Percentiles rank a stretch among this genome's conserved stretches.
Conservation (phyloP, 352 stramenopile genomes). For the Phytophthora melonis region DNA sequence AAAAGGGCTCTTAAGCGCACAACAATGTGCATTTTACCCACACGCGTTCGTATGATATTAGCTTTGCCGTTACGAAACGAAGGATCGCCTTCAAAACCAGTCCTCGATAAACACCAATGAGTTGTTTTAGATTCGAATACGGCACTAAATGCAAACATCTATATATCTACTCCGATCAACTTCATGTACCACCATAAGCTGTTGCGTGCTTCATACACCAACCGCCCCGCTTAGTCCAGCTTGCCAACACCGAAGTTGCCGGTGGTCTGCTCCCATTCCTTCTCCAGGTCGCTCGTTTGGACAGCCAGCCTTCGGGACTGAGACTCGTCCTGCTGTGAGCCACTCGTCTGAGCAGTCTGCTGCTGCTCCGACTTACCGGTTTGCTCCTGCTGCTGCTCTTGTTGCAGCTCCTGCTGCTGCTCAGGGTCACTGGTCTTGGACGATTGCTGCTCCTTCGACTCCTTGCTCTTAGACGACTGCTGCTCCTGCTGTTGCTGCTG, state of each 20-base stretch:
- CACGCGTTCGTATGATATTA: too few relatives aligned
- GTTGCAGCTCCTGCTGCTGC: background rate
- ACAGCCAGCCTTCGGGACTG: conserved; percentile 17
- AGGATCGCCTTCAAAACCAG: too few relatives aligned
- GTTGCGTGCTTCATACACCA: too few relatives aligned
- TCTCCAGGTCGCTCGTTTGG: conserved; percentile 29
- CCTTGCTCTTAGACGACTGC: background rate
- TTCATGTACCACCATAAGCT: too few relatives aligned
- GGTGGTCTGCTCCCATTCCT: conserved; percentile 19
- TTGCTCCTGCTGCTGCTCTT: conserved; percentile 6
- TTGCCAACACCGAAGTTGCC: conserved; percentile 39
- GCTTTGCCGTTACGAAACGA: too few relatives aligned
- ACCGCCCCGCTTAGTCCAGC: conserved; percentile 38
- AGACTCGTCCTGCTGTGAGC: conserved; percentile 7
- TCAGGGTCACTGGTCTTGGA: too few relatives aligned
- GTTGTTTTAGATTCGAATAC: too few relatives aligned
- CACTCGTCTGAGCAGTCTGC: conserved; percentile 9
- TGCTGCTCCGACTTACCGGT: conserved; percentile 5
- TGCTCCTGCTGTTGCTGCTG: background rate
- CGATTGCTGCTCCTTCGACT: background rate
- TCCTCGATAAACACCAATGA: too few relatives aligned
- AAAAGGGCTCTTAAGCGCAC: too few relatives aligned
- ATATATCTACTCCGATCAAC: too few relatives aligned
- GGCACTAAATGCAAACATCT: too few relatives aligned
- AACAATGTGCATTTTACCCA: too few relatives aligned